Conservation (phyloP, 31 red algal genomes). For the Odonthalia washingtoniensis region DNA sequence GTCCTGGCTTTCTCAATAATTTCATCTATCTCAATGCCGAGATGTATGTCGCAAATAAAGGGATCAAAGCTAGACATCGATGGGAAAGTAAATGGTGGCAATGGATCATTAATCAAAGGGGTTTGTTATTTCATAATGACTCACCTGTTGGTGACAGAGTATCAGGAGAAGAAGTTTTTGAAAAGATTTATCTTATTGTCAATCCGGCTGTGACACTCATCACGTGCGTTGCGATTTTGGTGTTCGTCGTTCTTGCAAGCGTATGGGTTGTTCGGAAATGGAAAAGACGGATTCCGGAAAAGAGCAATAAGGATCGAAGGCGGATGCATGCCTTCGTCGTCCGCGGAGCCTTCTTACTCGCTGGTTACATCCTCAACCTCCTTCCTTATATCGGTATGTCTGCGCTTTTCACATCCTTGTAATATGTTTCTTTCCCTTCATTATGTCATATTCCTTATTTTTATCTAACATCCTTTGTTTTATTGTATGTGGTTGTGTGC, state of each 20-base stretch:
- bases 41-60: conserved; percentile 83
- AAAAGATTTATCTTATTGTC: conserved; percentile 71
- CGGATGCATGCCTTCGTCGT: conserved; percentile 44
- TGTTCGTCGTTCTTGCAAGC: conserved; percentile 18
- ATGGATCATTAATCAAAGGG: conserved; percentile 80
- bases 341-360: conserved; percentile 56
- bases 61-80: conserved; percentile 71
- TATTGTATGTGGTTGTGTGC: conserved; percentile 40
- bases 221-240: conserved; percentile 48
- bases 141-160: conserved; percentile 2
- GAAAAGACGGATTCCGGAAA: conserved; percentile 2
- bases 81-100: conserved; percentile 90
- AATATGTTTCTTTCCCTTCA: neutral
- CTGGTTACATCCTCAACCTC: conserved; percentile 79
- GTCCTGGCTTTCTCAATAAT: conserved; percentile 60
- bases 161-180: neutral
- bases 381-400: conserved; percentile 93
- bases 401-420: neutral
- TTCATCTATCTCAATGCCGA: conserved; percentile 80
- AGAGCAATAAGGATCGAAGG: conserved; percentile 1
- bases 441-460: neutral
- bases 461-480: too few relatives aligned
- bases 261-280: conserved; percentile 30
- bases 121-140: conserved; percentile 73
- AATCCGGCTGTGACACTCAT: conserved; percentile 66